These are phyloP conservation scores for Penicillium dipodomyicola DNA, from an alignment of 495 filamentous ascomycete species.

Conservation along the genomic window DNA sequence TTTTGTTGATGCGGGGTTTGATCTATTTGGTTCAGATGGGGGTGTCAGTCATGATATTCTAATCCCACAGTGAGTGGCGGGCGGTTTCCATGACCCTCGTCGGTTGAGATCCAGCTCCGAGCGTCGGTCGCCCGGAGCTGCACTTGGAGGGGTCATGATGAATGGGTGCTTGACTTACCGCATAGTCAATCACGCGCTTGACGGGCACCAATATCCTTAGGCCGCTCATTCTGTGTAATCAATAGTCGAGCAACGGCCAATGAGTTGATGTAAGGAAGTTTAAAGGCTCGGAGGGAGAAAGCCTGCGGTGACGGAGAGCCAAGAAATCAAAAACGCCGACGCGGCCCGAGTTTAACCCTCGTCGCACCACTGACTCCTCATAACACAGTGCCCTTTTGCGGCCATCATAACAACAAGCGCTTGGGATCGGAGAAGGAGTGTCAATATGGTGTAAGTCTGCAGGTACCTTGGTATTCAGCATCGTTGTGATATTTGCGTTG, in stretches of 20 bases:
- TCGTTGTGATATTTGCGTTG: background rate
- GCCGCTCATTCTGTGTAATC: conserved; percentile 58
- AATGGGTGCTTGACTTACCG: conserved; percentile 54
- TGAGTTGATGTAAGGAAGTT: conserved; percentile 12
- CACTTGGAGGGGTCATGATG: background rate
- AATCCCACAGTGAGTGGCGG: background rate
- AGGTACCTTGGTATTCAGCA: background rate
- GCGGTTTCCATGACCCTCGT: background rate
- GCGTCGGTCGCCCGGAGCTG: conserved; percentile 8
- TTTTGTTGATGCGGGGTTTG: conserved; percentile 96
- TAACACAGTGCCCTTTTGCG: background rate
- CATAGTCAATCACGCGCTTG: conserved; percentile 99
- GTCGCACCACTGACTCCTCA: conserved; percentile 19
- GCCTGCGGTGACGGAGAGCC: conserved; percentile 35
- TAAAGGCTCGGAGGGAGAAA: conserved; percentile 19
- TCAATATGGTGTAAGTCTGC: background rate
- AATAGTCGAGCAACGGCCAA: conserved; percentile 12
- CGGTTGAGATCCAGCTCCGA: conserved; percentile 12
- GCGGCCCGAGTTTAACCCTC: conserved; percentile 40
- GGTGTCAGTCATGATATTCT: conserved; percentile 9
- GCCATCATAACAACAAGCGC: conserved; percentile 1
- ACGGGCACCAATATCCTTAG: conserved; percentile 92
- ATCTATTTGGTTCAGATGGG: conserved; percentile 53
- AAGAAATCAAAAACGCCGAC: conserved; percentile 35
- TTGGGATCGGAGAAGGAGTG: conserved; percentile 7